Conservation (phyloP, 2,329 filamentous ascomycete species). For the Hypoxylon sp. region DNA sequence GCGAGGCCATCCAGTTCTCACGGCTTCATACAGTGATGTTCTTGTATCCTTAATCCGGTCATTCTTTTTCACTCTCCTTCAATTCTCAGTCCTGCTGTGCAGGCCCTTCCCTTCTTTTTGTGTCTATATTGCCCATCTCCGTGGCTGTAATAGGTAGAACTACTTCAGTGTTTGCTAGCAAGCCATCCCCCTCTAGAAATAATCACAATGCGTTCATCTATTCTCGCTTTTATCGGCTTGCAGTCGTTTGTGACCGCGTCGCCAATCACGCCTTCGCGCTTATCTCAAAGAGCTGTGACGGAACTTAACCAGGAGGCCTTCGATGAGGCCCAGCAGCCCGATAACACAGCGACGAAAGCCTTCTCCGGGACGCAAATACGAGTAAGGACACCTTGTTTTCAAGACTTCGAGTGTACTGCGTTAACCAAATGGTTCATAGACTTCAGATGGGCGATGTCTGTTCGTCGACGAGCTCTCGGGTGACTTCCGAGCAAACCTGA, state of each 20-base stretch:
- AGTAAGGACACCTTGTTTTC: conserved; percentile 37
- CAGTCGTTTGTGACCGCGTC: conserved; percentile 23
- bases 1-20: neutral
- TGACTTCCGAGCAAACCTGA: conserved; percentile 55
- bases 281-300: conserved; percentile 41
- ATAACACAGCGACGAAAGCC: conserved; percentile 52
- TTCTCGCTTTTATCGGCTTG: conserved; percentile 21
- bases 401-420: neutral
- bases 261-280: conserved; percentile 12
- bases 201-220: conserved; percentile 18
- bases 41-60: conserved; percentile 9
- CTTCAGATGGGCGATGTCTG: conserved; percentile 52
- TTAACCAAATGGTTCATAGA: conserved; percentile 40
- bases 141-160: neutral
- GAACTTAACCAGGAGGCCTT: conserved; percentile 51
- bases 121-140: neutral
- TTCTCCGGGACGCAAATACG: conserved; percentile 51
- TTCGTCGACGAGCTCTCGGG: conserved; percentile 54
- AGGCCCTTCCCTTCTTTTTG: conserved; percentile 15
- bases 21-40: conserved; percentile 2
- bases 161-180: neutral
- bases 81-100: conserved; percentile 23
- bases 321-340: conserved; percentile 52
- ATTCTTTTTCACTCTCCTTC: conserved; percentile 3
- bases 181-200: neutral